These are phyloP conservation scores for Trametes gibbosa DNA, from an alignment of 768 basidiomycete genomes.

Conservation along the genomic window DNA sequence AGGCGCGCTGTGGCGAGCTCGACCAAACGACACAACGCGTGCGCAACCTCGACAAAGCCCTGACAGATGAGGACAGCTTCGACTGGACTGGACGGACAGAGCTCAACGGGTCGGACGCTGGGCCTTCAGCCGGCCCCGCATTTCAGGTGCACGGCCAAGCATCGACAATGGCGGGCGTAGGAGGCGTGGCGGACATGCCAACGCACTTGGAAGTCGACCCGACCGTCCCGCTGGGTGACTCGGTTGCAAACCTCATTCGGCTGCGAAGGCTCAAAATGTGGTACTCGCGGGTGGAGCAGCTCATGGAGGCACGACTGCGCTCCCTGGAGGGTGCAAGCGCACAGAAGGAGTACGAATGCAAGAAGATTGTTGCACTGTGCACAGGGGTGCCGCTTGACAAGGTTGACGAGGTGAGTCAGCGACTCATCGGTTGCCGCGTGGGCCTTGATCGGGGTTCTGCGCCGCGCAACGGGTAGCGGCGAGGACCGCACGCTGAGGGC, in stretches of 20 bases:
- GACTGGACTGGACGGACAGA: conserved; percentile 84
- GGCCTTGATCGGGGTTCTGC: background rate
- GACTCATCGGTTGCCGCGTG: background rate
- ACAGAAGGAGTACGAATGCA: conserved; percentile 89
- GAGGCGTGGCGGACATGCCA: conserved; percentile 61
- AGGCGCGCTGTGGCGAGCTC: conserved; percentile 67
- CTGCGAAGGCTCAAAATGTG: conserved; percentile 78
- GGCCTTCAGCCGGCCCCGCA: conserved; percentile 48
- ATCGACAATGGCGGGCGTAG: conserved; percentile 65
- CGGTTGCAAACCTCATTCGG: conserved; percentile 58
- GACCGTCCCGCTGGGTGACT: conserved; percentile 59
- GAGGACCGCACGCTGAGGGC: conserved; percentile 10
- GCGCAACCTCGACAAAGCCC: conserved; percentile 79
- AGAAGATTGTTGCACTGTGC: conserved; percentile 87
- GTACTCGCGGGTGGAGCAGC: conserved; percentile 74
- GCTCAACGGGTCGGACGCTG: conserved; percentile 39
- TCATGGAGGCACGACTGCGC: conserved; percentile 69
- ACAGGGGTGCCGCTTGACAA: conserved; percentile 83
- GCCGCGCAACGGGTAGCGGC: background rate
- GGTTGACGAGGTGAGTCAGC: conserved; percentile 77
- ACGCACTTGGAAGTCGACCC: conserved; percentile 72
- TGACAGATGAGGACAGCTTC: conserved; percentile 74
- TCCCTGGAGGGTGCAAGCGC: conserved; percentile 75
- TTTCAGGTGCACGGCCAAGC: conserved; percentile 69
- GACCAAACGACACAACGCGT: conserved; percentile 80